Evolutionary conservation across 768 basidiomycete genomes (phyloP), one percentile per base, ranked within the genome.

Genomic region (Kwoniella bestiolae): DNA sequence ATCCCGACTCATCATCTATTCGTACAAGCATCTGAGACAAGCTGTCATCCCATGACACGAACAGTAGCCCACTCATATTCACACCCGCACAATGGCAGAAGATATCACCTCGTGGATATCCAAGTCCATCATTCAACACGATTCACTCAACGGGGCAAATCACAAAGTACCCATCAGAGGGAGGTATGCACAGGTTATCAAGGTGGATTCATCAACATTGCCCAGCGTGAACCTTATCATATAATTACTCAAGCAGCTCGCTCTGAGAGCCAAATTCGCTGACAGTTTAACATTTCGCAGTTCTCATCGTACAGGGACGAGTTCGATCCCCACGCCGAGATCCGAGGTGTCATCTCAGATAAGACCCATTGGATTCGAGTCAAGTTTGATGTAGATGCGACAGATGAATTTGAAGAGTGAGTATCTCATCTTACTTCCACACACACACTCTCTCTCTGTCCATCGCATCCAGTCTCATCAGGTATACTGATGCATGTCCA

Each of bases 381-480:
- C 32, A 45, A 32, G 14, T 76, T 76, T 45, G 74, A 76, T 51
- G 66, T 71, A 2, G 53, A 58, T 2, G 67, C 57, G 21, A 76
- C 75, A 2, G 60, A 76, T 41, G 60, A 65, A 31, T 69, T 70
- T 26, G 75, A 76, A 52, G 55, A 44, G 75, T 76, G 38, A 62
- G 72, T 35, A 35, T 12, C 5, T 5, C 12, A 35, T 12, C 34
- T 6, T 35, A 6, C 34, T 63, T 38, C n/a, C n/a, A n/a, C n/a
- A n/a, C n/a, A n/a, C n/a, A n/a, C n/a, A n/a, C n/a, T n/a, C n/a
- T n/a, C n/a, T n/a, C n/a, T n/a, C n/a, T n/a, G n/a, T n/a, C n/a
- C n/a, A n/a, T n/a, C n/a, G n/a, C n/a, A n/a, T n/a, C n/a, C n/a
- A n/a, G n/a, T n/a, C n/a, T n/a, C n/a, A n/a, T n/a, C n/a, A n/a